phyloP scores from a whole-genome alignment of 768 basidiomycete genomes.

The Pleurotus tuber-regium region DNA sequence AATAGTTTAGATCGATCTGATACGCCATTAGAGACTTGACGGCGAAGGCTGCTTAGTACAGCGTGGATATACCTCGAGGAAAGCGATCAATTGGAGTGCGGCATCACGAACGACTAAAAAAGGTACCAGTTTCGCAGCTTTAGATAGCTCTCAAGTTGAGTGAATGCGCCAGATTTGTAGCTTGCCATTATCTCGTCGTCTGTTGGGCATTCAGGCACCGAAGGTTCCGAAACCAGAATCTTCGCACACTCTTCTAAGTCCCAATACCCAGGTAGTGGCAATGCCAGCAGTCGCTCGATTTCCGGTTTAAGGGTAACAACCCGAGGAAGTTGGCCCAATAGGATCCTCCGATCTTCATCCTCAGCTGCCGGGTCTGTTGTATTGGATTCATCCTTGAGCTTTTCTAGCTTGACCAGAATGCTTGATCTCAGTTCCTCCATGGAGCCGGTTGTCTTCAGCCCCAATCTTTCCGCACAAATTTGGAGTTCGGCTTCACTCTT shows the following conservation, averaged over 20 bases:
- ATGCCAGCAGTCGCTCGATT: constrained; percentile 40
- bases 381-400: constrained; percentile 29
- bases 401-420: constrained; percentile 33
- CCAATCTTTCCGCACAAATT: constrained; percentile 38
- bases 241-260: constrained; percentile 39
- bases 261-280: constrained; percentile 50
- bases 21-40: constrained; percentile 19
- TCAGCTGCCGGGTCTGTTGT: not conserved
- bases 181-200: constrained; percentile 38
- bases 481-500: constrained; percentile 34
- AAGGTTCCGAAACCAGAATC: constrained; percentile 22
- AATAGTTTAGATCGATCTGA: constrained; percentile 26
- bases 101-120: too few relatives aligned
- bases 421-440: constrained; percentile 34
- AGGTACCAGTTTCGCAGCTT: constrained; percentile 26
- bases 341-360: constrained; percentile 25
- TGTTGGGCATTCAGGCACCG: constrained; percentile 25
- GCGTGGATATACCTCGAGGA: constrained; percentile 28
- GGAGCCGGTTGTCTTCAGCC: constrained; percentile 33
- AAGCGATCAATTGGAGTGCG: too few relatives aligned
- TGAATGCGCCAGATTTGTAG: constrained; percentile 21
- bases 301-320: constrained; percentile 44
- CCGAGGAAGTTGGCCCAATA: constrained; percentile 42
- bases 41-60: constrained; percentile 32
- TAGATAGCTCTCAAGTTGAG: constrained; percentile 25